Evolutionary conservation across 2,329 filamentous ascomycete genomes (phyloP), one percentile per base, ranked within the genome.

Genomic region (Alternaria triticina): DNA sequence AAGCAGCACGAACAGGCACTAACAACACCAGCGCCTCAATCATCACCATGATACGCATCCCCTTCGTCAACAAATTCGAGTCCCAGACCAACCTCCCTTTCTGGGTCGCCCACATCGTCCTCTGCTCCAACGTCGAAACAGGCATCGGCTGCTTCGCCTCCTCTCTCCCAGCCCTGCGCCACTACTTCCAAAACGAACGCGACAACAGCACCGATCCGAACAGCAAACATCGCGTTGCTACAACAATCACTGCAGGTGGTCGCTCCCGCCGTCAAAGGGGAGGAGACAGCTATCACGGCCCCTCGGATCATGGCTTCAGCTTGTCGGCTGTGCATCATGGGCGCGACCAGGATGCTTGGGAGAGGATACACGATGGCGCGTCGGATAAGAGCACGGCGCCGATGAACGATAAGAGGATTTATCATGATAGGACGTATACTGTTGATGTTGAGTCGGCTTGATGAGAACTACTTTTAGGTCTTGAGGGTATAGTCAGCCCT

Each of bases 41-140:
- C 27, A 69, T 69, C 45, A 57, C 64, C n/a, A 68, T 68, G 63
- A 54, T 68, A 6, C 59, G 70, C 11, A 73, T 71, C 13, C 70
- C 70, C 1, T 73, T 71, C 40, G 63, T 73, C 27, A 73, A 71
- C 50, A 71, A 69, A 33, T 73, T 71, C 28, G 61, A 66, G 43
- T 61, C 43, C 4, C 40, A 50, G 52, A 63, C 45, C 30, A 45
- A 71, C 28, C 57, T 73, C 12, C 67, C 66, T 52, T 73, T 71
- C 57, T 72, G 70, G 69, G 67, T 71, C 11, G 62, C 70, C 17
- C 70, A 72, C 49, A 72, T 59, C 15, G 65, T 72, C 62, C 65
- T 72, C 27, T 72, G 65, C 45, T 72, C 70, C 13, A 72, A 72
- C 46, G 66, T 72, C 49, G 70, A 72, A 64, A 72, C 69, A 8